These are phyloP conservation scores for Nowakowskiella sp. DNA, from an alignment of 192 early-diverging fungal genomes.

Conservation along the genomic window DNA sequence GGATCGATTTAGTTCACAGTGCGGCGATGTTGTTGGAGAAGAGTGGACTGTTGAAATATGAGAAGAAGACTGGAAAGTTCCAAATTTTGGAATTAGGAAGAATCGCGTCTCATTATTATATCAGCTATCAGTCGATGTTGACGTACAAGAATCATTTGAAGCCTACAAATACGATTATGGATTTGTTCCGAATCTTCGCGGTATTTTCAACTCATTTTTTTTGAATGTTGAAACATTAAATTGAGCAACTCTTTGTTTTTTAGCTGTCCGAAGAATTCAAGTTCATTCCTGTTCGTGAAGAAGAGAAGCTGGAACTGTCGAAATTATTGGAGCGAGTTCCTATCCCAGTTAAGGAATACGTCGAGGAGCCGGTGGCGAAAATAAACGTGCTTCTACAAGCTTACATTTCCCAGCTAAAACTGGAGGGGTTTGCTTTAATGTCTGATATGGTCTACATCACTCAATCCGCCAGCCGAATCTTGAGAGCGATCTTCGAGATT, in stretches of 20 bases:
- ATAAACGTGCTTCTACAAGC: conserved; percentile 89
- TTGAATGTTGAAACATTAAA: too few relatives aligned
- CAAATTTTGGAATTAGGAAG: conserved; percentile 86
- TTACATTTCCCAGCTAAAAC: conserved; percentile 87
- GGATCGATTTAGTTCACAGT: conserved; percentile 82
- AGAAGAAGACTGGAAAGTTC: conserved; percentile 82
- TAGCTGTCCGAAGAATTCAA: conserved; percentile 89
- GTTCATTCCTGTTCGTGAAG: conserved; percentile 85
- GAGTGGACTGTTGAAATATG: conserved; percentile 89
- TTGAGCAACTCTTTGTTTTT: too few relatives aligned
- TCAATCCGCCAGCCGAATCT: conserved; percentile 85
- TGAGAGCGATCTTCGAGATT: conserved; percentile 96
- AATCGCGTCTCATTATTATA: conserved; percentile 96
- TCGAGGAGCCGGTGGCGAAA: conserved; percentile 88
- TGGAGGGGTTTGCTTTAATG: conserved; percentile 91
- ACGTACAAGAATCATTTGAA: conserved; percentile 90
- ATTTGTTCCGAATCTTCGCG: conserved; percentile 83
- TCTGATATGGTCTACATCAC: conserved; percentile 99
- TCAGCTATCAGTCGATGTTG: conserved; percentile 83
- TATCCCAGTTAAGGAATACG: conserved; percentile 85
- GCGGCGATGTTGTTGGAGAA: conserved; percentile 85
- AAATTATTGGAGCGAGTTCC: conserved; percentile 90
- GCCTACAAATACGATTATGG: conserved; percentile 82
- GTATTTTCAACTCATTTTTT: too few relatives aligned
- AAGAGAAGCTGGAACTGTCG: conserved; percentile 85